A percentile compares a stretch with the other conserved stretches of the same genome.
phyloP scores from a whole-genome alignment of 768 basidiomycete species.

The Termitomyces eurrhizus region DNA sequence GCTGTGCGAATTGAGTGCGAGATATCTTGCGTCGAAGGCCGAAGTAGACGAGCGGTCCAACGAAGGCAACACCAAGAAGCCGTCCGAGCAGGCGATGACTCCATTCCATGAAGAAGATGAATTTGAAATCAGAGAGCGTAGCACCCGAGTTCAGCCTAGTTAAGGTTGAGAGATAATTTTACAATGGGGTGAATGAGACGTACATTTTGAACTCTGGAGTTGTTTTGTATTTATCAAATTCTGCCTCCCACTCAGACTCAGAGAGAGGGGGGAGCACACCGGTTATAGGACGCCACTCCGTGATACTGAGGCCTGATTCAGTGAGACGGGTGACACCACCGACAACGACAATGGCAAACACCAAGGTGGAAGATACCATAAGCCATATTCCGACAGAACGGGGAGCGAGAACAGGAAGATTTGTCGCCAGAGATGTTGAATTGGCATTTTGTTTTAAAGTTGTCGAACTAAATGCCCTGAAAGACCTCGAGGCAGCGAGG shows the following conservation, averaged over 20 bases:
- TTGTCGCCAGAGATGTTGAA: constrained; percentile 4
- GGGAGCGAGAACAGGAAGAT: constrained; percentile 57
- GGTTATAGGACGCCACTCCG: constrained; percentile 94
- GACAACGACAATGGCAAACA: constrained; percentile 90
- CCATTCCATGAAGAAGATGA: constrained; percentile 99
- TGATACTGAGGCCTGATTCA: constrained; percentile 96
- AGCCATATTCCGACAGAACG: constrained; percentile 83
- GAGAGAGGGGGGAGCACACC: constrained; percentile 84
- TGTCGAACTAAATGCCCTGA: constrained; percentile 5
- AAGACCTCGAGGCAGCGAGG: constrained; percentile 4
- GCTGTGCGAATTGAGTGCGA: constrained; percentile 52
- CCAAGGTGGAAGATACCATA: constrained; percentile 76
- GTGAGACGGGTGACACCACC: constrained; percentile 96
- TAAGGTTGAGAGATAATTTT: not conserved
- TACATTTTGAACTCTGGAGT: constrained; percentile 97
- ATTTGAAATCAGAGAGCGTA: constrained; percentile 86
- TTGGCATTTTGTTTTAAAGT: not conserved
- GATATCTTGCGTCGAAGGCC: constrained; percentile 66
- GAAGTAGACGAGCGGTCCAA: constrained; percentile 84
- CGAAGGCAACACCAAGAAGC: constrained; percentile 76
- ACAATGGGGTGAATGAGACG: constrained; percentile 25
- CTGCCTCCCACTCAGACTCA: constrained; percentile 71
- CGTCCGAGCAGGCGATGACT: constrained; percentile 91
- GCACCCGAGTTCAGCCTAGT: constrained; percentile 85
- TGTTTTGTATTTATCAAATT: constrained; percentile 91